Base-by-base conservation (phyloP, 208 protist genomes). In the Vickermania ingenoplastis region DNA sequence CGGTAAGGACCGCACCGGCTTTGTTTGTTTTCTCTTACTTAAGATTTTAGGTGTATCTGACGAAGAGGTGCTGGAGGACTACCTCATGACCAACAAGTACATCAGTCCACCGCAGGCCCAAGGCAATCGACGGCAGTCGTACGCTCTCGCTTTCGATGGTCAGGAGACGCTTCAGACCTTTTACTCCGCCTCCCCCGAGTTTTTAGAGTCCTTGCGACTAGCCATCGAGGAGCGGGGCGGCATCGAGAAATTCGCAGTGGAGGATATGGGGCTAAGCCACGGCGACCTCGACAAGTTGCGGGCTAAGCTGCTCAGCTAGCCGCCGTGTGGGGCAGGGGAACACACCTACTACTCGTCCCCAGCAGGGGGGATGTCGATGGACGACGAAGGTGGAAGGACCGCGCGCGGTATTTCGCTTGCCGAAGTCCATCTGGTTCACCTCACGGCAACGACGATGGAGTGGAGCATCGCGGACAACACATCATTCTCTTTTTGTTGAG, bases 1-100 rank as follows among this genome's bases (percentile, higher is more conserved):
- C 27, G 75, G 75, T 41, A 81, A 76, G 31, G 75, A 81, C 41
- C 60, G 75, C 24, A 81, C 71, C 7, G 71, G 75, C 13, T 63
- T 71, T 51, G 53, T 58, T 27, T 67, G 51, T 17, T 59, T 56
- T 22, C 52, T 77, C 28, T 45, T 81, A 1, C 57, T 77, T 2
- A 45, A 41, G n/a, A 57, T 81, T 5, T 56, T 76, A 13, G 67
- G 64, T 7, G 61, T 81, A 23, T 45, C 17, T 1, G 49, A 73
- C 14, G 52, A 77, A 31, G 57, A 64, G 11, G 65, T 68, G 25
- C 49, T 61, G 3, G 41, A 53, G 14, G 75, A 81, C 49, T 81
- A 74, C 59, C 57, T 75, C n/a, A 36, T 77, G 1, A 79, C 67
- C 2, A 79, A 74, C 61, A n/a, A 55, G 51, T 55, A 55, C 51